Conservation (phyloP, 2,329 filamentous ascomycete genomes). For the Aspergillus fructus region DNA sequence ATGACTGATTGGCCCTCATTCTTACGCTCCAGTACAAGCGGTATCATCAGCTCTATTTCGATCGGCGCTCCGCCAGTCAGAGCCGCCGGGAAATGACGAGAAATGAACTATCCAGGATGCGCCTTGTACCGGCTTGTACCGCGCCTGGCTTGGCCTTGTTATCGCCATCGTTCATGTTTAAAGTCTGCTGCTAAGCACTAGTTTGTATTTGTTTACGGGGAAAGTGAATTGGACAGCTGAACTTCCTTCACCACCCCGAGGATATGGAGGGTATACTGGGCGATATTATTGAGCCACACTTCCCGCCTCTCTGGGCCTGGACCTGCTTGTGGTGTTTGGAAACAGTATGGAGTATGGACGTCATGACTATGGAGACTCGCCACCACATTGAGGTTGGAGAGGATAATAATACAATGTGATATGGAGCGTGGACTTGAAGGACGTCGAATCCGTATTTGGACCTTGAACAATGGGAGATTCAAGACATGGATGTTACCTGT, state of each 20-base stretch:
- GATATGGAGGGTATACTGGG: background rate
- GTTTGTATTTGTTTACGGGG: constrained; percentile 6
- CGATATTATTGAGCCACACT: background rate
- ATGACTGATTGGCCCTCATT: constrained; percentile 11
- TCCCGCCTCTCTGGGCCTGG: background rate
- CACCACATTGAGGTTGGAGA: constrained; percentile 1
- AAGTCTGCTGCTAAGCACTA: constrained; percentile 6
- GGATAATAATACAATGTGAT: background rate
- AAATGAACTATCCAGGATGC: constrained; percentile 10
- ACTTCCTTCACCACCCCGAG: background rate
- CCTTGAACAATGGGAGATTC: background rate
- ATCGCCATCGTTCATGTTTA: background rate
- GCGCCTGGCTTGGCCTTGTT: background rate
- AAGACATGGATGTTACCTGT: background rate
- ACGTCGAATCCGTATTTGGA: background rate
- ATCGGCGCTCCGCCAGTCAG: constrained; percentile 15
- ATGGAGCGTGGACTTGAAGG: background rate
- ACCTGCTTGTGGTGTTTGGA: background rate
- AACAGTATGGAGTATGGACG: background rate
- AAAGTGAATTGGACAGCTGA: background rate
- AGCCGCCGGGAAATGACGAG: constrained; percentile 1
- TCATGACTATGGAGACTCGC: constrained; percentile 6
- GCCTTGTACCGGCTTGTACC: constrained; percentile 9
- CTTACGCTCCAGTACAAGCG: constrained; percentile 10
- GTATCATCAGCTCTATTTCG: constrained; percentile 15